Percentiles rank a stretch among this genome's conserved stretches.
Evolutionary conservation across 495 filamentous ascomycete species (phyloP).

Genomic region (Neurospora sp.): DNA sequence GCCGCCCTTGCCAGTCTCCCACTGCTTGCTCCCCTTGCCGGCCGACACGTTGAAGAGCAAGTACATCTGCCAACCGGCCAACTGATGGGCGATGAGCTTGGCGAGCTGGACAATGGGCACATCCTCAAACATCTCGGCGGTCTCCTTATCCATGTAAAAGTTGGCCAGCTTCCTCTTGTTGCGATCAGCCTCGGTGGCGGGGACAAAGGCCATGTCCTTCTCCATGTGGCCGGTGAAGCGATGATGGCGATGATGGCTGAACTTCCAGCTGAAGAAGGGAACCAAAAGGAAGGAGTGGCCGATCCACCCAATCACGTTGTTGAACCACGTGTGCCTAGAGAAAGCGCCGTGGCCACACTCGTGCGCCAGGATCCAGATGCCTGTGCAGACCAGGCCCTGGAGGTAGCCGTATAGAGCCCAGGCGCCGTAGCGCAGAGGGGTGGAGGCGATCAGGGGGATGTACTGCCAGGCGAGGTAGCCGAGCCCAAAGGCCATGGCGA

Average conservation of each 20-base stretch:
- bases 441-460: slow-evolving; percentile 46
- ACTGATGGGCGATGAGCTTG: slow-evolving; percentile 69
- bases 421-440: slow-evolving; percentile 40
- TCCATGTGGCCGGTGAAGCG: slow-evolving; percentile 92
- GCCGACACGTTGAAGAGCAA: slow-evolving; percentile 79
- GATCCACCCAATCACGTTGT: slow-evolving; percentile 76
- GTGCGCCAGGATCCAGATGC: slow-evolving; percentile 77
- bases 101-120: slow-evolving; percentile 72
- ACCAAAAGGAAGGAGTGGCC: slow-evolving; percentile 73
- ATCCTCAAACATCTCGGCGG: slow-evolving; percentile 80
- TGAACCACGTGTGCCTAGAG: slow-evolving; percentile 64
- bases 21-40: slow-evolving; percentile 73
- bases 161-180: slow-evolving; percentile 50
- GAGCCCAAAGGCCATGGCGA: slow-evolving; percentile 46
- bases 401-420: slow-evolving; percentile 63
- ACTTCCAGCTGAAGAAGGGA: slow-evolving; percentile 90
- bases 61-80: slow-evolving; percentile 84
- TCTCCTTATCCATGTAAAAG: slow-evolving; percentile 33
- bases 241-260: slow-evolving; percentile 88
- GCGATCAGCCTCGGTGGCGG: slow-evolving; percentile 66
- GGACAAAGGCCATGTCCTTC: slow-evolving; percentile 96
- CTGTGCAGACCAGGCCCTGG: slow-evolving; percentile 71
- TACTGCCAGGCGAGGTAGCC: slow-evolving; percentile 59
- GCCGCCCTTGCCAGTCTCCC: slow-evolving; percentile 44
- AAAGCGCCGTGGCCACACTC: slow-evolving; percentile 86